Percentiles rank a stretch among this genome's conserved stretches.
These are phyloP conservation scores for Ganoderma sp. DNA, from an alignment of 1,284 basidiomycete genomes.

Conservation along the genomic window DNA sequence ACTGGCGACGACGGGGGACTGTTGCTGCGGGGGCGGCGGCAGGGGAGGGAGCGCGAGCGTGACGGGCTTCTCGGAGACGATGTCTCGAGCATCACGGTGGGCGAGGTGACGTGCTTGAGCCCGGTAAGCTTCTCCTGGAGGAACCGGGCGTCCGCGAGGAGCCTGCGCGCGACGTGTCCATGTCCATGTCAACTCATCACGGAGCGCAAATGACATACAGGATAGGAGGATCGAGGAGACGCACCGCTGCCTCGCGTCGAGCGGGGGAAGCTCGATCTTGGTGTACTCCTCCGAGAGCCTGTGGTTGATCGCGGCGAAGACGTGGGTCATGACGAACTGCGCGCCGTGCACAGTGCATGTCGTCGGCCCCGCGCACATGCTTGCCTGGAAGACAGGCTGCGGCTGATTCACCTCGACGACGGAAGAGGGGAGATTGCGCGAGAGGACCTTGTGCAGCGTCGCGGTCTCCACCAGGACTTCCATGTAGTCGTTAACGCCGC, in stretches of 20 bases:
- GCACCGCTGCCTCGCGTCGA: conserved; percentile 85
- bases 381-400: conserved; percentile 9
- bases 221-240: neutral
- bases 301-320: conserved; percentile 90
- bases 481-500: conserved; percentile 82
- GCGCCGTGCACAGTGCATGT: neutral
- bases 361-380: neutral
- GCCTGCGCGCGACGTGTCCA: conserved; percentile 48
- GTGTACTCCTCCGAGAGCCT: conserved; percentile 85
- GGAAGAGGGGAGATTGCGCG: conserved; percentile 81
- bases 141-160: conserved; percentile 79
- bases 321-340: conserved; percentile 90
- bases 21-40: conserved; percentile 30
- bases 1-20: neutral
- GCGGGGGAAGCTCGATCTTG: conserved; percentile 79
- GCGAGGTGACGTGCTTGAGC: conserved; percentile 70
- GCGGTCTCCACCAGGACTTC: conserved; percentile 93
- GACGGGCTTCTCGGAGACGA: conserved; percentile 76
- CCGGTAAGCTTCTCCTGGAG: conserved; percentile 75
- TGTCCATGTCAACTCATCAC: no score
- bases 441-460: conserved; percentile 95
- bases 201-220: no score
- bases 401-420: conserved; percentile 74
- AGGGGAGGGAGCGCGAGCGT: conserved; percentile 26
- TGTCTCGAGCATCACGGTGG: conserved; percentile 79